Conservation (phyloP, 352 stramenopile genomes). For the Pythium aristosporum region DNA sequence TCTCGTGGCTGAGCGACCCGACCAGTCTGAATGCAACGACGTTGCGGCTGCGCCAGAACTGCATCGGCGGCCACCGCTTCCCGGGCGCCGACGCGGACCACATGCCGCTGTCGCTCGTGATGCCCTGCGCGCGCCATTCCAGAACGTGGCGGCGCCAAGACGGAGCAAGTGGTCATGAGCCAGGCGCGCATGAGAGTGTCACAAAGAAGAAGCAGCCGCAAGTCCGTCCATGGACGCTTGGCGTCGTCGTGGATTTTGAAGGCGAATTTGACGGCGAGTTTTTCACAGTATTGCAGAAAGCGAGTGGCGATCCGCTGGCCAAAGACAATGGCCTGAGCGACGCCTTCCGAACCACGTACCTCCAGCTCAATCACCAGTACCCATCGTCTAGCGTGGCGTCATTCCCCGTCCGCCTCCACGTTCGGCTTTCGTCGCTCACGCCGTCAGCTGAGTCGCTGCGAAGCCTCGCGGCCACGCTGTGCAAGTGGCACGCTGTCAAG, state of each 20-base stretch:
- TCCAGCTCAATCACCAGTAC: not conserved
- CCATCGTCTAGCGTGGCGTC: not conserved
- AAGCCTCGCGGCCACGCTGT: constrained; percentile 1
- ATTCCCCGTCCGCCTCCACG: constrained; percentile 4
- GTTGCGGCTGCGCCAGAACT: constrained; percentile 7
- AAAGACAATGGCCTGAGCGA: constrained; percentile 1
- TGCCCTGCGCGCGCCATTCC: constrained; percentile 12
- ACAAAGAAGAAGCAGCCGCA: not conserved
- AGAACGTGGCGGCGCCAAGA: constrained; percentile 4
- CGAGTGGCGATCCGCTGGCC: not conserved
- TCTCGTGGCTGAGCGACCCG: constrained; percentile 14
- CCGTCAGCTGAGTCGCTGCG: constrained; percentile 8
- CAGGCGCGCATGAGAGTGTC: not conserved
- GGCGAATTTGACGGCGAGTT: constrained; percentile 3
- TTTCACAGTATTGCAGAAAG: constrained; percentile 1
- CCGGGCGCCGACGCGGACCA: constrained; percentile 11
- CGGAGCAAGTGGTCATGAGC: not conserved
- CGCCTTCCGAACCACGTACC: constrained; percentile 12
- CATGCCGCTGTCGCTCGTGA: not conserved
- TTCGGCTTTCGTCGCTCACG: not conserved
- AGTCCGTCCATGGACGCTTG: constrained; percentile 4
- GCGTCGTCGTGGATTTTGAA: constrained; percentile 15
- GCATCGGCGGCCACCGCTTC: constrained; percentile 11
- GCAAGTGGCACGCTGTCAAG: constrained; percentile 9
- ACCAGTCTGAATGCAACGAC: not conserved